phyloP scores from a whole-genome alignment of 306 rosid genomes.

The Trifolium pratense region DNA sequence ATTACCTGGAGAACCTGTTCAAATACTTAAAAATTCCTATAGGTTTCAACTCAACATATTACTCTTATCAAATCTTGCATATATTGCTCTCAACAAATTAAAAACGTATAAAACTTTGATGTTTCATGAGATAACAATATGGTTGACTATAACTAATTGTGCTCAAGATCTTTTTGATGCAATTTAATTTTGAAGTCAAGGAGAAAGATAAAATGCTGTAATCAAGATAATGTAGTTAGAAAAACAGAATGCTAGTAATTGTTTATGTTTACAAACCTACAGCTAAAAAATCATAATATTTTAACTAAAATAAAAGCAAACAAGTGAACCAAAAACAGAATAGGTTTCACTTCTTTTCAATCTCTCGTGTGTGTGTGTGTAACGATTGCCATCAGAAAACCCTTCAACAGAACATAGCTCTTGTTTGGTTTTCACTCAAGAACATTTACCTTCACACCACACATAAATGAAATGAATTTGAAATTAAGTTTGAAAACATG shows the following conservation, averaged over 20 bases:
- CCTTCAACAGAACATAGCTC: not conserved
- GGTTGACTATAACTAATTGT: too few relatives aligned
- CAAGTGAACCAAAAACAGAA: not conserved
- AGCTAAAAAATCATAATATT: not conserved
- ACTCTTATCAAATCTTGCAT: too few relatives aligned
- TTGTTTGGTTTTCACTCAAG: not conserved
- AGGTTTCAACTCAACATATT: too few relatives aligned
- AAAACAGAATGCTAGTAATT: constrained; percentile 16
- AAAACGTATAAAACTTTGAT: too few relatives aligned
- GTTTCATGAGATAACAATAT: too few relatives aligned
- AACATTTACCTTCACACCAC: not conserved
- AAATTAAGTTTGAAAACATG: not conserved
- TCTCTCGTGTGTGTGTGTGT: not conserved
- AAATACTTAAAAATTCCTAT: too few relatives aligned
- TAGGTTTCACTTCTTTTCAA: constrained; percentile 17
- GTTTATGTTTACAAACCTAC: constrained; percentile 12
- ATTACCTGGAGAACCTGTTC: too few relatives aligned
- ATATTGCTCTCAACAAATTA: too few relatives aligned
- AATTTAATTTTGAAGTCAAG: not conserved
- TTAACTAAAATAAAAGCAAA: constrained; percentile 17
- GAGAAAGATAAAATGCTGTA: constrained; percentile 9
- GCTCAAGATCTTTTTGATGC: not conserved
- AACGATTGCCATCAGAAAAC: not conserved
- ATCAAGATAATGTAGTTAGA: not conserved
- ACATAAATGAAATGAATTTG: not conserved